phyloP scores from a whole-genome alignment of 2,329 filamentous ascomycete species.

The Fusarium sublunatum region DNA sequence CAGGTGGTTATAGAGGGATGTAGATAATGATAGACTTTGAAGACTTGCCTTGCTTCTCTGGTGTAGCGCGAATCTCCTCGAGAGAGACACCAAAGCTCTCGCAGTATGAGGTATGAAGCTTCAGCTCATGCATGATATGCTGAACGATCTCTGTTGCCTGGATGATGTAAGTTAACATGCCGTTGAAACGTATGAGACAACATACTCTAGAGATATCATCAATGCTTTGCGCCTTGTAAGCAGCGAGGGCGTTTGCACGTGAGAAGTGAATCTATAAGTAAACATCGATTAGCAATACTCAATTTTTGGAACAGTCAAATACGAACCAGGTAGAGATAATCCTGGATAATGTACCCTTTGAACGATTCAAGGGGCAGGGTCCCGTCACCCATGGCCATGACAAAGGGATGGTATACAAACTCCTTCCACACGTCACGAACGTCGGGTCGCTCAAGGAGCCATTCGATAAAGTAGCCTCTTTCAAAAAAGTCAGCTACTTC shows the following conservation, averaged over 20 bases:
- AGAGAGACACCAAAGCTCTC: conserved; percentile 80
- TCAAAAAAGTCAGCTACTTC: not conserved
- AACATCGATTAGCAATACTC: not conserved
- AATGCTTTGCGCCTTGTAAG: conserved; percentile 83
- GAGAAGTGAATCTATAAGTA: conserved; percentile 79
- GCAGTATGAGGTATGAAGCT: conserved; percentile 86
- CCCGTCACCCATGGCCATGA: conserved; percentile 79
- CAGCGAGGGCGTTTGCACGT: conserved; percentile 83
- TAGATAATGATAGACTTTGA: not conserved
- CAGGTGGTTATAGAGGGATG: not conserved
- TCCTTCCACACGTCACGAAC: conserved; percentile 79
- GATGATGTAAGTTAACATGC: not conserved
- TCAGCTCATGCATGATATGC: conserved; percentile 83
- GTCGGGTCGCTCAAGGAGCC: conserved; percentile 79
- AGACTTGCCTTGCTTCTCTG: conserved; percentile 76
- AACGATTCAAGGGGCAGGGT: conserved; percentile 80
- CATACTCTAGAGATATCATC: conserved; percentile 76
- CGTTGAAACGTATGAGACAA: not conserved
- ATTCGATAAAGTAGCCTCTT: conserved; percentile 84
- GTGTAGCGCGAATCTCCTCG: conserved; percentile 75
- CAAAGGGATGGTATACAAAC: conserved; percentile 86
- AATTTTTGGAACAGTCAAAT: rapidly evolving
- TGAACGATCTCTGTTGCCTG: conserved; percentile 69
- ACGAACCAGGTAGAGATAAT: conserved; percentile 86
- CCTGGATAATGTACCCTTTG: conserved; percentile 89